Evolutionary conservation across 2,329 filamentous ascomycete species (phyloP).

Genomic region (Verticillium nonalfalfae): DNA sequence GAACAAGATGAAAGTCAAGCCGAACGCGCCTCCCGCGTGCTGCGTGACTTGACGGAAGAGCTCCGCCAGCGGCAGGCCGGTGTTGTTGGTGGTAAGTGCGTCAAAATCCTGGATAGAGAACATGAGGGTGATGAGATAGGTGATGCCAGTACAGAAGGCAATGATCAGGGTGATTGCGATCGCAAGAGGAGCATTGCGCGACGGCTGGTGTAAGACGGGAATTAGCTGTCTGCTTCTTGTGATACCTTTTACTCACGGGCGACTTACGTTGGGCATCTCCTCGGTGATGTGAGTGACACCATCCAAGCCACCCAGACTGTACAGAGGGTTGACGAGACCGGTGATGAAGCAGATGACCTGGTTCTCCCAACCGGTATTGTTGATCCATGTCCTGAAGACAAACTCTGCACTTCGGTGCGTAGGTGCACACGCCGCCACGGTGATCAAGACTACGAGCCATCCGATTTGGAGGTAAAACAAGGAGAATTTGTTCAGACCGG

Average conservation of each 20-base stretch:
- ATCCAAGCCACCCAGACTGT: conserved; percentile 39
- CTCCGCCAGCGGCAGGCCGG: conserved; percentile 36
- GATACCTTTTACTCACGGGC: background rate
- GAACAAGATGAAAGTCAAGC: conserved; percentile 32
- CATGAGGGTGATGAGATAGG: conserved; percentile 45
- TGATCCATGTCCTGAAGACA: conserved; percentile 45
- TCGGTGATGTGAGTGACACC: conserved; percentile 43
- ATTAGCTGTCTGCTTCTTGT: background rate
- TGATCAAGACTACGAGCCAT: conserved; percentile 39
- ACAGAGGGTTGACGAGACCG: conserved; percentile 40
- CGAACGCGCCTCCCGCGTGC: conserved; percentile 32
- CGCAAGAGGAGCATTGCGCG: conserved; percentile 28
- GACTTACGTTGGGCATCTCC: conserved; percentile 41
- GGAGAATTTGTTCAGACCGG: conserved; percentile 35
- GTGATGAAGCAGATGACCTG: conserved; percentile 43
- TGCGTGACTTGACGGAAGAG: conserved; percentile 36
- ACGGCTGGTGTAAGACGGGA: conserved; percentile 15
- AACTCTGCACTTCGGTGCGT: conserved; percentile 37
- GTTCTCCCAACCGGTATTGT: conserved; percentile 45
- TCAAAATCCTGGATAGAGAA: conserved; percentile 42
- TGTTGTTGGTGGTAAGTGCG: conserved; percentile 32
- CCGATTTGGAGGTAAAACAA: conserved; percentile 38
- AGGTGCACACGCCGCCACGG: conserved; percentile 38
- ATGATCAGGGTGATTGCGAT: conserved; percentile 39
- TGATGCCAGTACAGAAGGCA: conserved; percentile 40